Evolutionary conservation across 768 basidiomycete species (phyloP).

Genomic region (Termitomyces sp.): DNA sequence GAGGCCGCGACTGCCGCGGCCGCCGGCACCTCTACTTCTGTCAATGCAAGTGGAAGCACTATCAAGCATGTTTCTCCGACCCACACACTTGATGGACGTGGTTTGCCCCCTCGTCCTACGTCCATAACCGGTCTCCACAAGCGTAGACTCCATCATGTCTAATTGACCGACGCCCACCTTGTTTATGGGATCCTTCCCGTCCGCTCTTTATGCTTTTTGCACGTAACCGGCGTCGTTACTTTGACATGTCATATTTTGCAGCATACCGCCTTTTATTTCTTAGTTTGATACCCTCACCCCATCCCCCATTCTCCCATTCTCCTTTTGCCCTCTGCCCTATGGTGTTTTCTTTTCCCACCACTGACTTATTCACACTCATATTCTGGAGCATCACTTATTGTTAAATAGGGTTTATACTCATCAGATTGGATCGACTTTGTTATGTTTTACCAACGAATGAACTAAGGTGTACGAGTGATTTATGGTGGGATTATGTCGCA

Average conservation of each 20-base stretch:
- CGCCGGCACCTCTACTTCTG: constrained; percentile 2
- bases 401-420: neutral
- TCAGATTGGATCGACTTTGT: too few relatives aligned
- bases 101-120: neutral
- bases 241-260: too few relatives aligned
- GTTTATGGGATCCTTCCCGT: neutral
- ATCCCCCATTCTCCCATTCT: neutral
- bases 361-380: neutral
- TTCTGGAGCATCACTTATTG: constrained; percentile 1
- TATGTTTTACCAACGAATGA: too few relatives aligned
- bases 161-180: neutral
- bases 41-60: constrained; percentile 13
- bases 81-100: constrained; percentile 40
- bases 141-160: constrained; percentile 3
- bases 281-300: constrained; percentile 2
- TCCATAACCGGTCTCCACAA: constrained; percentile 1
- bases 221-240: too few relatives aligned
- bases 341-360: neutral
- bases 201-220: neutral
- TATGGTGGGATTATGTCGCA: too few relatives aligned
- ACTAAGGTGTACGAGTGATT: too few relatives aligned
- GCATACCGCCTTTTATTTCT: too few relatives aligned
- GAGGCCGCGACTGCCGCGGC: constrained; percentile 25
- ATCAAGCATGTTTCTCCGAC: constrained; percentile 53
- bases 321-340: neutral